Evolutionary conservation across 805 yeast species (phyloP), one percentile per base, ranked within the genome.

Genomic region (Candida insectalens): DNA sequence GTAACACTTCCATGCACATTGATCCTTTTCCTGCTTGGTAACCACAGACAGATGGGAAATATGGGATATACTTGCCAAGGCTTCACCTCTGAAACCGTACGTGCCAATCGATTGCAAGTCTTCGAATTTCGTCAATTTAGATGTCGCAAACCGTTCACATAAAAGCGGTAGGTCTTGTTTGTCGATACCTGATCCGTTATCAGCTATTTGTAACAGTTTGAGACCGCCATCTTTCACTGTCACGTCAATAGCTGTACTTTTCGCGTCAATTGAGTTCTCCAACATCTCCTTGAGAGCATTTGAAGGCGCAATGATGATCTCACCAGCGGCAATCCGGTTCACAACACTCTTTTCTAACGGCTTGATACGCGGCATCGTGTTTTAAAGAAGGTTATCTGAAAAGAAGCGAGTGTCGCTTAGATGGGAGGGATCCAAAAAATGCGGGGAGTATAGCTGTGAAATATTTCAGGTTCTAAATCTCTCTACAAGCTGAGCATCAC

Each of bases 71-170:
- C 92, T 78, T 2, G 97, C 96, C 32, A 92, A 62, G 0, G 98
- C 98, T 55, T 92, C 98, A 12, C 98, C 98, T 36, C 98, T 67
- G 53, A 92, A 92, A 4, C 98, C 98, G 53, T 85, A 85, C 0
- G 97, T 88, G 16, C 70, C 61, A 17, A 92, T 71, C 4, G 66
- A 53, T 32, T 63, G 61, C 37, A 92, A 65, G 52, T 92, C 98
- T 33, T 83, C 89, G 51, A 82, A 89, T 6, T 59, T 65, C 1
- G 57, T 40, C 17, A 92, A 57, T 54, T 92, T 92, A 0, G 96
- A 87, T 0, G 98, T 92, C 16, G 97, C 83, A 58, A 87, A 89
- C 18, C 98, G 61, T 50, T 83, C 83, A 52, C 97, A 92, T n/a
- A 92, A 65, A 4, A 92, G 64, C 0, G 74, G 67, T 29, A 92